Percentiles rank a stretch among this genome's conserved stretches.
Conservation (phyloP, 1,284 basidiomycete species). For the Sanghuangporus sanghuang region DNA sequence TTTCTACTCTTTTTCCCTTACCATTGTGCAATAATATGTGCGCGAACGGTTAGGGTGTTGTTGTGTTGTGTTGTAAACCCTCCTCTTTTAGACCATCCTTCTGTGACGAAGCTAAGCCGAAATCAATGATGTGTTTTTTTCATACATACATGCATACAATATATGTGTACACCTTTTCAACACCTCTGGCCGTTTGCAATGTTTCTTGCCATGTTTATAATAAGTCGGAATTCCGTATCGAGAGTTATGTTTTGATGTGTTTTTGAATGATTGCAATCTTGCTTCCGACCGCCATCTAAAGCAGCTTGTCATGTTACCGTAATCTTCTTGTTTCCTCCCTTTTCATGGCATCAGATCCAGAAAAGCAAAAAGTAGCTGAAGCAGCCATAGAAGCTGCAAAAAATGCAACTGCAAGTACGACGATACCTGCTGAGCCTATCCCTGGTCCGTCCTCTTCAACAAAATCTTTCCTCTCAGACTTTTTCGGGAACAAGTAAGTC, state of each 20-base stretch:
- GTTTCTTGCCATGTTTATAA: too few relatives aligned
- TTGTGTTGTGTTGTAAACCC: background rate
- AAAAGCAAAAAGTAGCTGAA: background rate
- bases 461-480: slow-evolving; percentile 15
- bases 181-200: background rate
- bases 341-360: background rate
- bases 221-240: background rate
- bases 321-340: background rate
- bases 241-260: background rate
- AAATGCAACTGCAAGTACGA: background rate
- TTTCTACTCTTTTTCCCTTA: background rate
- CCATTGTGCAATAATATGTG: background rate
- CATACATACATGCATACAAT: slow-evolving; percentile 4
- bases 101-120: background rate
- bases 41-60: background rate
- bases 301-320: background rate
- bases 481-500: slow-evolving; percentile 51
- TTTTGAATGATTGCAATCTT: background rate
- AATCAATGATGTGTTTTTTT: background rate
- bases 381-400: background rate
- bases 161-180: background rate
- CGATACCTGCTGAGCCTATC: background rate
- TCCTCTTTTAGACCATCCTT: background rate
- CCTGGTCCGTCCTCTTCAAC: background rate
- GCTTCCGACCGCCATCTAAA: background rate